These are phyloP conservation scores for Solanum ossicruentum DNA, from an alignment of 257 asterid genomes.

Conservation along the genomic window DNA sequence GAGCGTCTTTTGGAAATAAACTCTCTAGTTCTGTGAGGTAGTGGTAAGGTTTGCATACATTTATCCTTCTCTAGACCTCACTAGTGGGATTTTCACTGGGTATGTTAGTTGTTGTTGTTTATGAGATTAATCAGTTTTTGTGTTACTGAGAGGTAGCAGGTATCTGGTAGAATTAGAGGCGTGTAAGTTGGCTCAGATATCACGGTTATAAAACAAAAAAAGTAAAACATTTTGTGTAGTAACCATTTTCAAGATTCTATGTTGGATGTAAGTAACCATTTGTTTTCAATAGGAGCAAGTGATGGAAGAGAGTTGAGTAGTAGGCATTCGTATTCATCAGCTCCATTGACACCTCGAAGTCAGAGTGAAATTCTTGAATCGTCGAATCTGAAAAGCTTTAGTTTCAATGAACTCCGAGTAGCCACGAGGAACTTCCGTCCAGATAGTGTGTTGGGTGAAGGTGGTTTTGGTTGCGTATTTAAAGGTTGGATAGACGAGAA, in stretches of 20 bases:
- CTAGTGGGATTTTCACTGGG: too few species aligned
- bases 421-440: slow-evolving; percentile 82
- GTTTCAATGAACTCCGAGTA: slow-evolving; percentile 43
- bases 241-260: background rate
- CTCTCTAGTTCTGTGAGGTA: too few species aligned
- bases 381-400: slow-evolving; percentile 45
- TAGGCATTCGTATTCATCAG: slow-evolving; percentile 34
- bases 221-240: background rate
- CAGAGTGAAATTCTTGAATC: slow-evolving; percentile 53
- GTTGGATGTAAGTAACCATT: background rate
- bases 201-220: background rate
- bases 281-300: slow-evolving; percentile 1
- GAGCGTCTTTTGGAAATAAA: too few species aligned
- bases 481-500: slow-evolving; percentile 81
- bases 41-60: too few species aligned
- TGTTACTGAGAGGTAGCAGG: background rate
- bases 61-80: too few species aligned
- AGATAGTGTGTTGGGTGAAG: slow-evolving; percentile 72
- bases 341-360: slow-evolving; percentile 43
- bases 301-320: slow-evolving; percentile 25
- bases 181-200: background rate
- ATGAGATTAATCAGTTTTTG: background rate
- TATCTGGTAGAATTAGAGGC: background rate
- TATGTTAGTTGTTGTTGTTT: too few species aligned
- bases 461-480: slow-evolving; percentile 72